Evolutionary conservation across 1,139 yeast genomes (phyloP).

Genomic region (Pichia sp.): DNA sequence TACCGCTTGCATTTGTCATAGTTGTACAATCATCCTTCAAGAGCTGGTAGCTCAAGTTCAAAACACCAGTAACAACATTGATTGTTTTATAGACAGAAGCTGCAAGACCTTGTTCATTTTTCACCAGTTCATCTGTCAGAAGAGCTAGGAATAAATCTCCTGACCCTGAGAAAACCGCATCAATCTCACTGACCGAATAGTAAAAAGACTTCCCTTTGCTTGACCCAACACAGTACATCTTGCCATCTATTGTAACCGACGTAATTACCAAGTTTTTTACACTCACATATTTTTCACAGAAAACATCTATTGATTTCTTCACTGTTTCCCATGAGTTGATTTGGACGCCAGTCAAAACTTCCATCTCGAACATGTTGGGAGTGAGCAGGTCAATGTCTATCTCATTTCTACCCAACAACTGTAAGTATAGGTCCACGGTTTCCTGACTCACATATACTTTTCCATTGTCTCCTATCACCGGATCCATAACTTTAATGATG

Average conservation of each 20-base stretch:
- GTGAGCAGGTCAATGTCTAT: slow-evolving; percentile 52
- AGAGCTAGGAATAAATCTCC: slow-evolving; percentile 68
- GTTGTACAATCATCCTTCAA: slow-evolving; percentile 5
- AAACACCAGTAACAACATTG: slow-evolving; percentile 25
- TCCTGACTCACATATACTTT: slow-evolving; percentile 55
- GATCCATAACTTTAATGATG: slow-evolving; percentile 46
- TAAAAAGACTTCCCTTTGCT: slow-evolving; percentile 22
- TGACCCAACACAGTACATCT: slow-evolving; percentile 36
- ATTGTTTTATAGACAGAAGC: slow-evolving; percentile 28
- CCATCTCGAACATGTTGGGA: slow-evolving; percentile 73
- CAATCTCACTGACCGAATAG: slow-evolving; percentile 50
- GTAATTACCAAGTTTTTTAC: slow-evolving; percentile 50
- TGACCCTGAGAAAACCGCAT: slow-evolving; percentile 69
- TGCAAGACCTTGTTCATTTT: slow-evolving; percentile 18
- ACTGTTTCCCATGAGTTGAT: slow-evolving; percentile 39
- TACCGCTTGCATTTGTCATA: slow-evolving; percentile 16
- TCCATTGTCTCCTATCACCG: slow-evolving; percentile 77
- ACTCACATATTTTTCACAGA: slow-evolving; percentile 38
- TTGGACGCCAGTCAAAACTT: slow-evolving; percentile 45
- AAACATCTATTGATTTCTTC: slow-evolving; percentile 36
- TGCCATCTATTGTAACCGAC: slow-evolving; percentile 29
- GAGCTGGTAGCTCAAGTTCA: slow-evolving; percentile 24
- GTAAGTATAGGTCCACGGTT: slow-evolving; percentile 50
- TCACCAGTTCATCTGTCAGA: slow-evolving; percentile 46
- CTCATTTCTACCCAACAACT: slow-evolving; percentile 34